Base-by-base conservation (phyloP, 2,329 filamentous ascomycete genomes). In the Paraconiothyrium brasiliense region DNA sequence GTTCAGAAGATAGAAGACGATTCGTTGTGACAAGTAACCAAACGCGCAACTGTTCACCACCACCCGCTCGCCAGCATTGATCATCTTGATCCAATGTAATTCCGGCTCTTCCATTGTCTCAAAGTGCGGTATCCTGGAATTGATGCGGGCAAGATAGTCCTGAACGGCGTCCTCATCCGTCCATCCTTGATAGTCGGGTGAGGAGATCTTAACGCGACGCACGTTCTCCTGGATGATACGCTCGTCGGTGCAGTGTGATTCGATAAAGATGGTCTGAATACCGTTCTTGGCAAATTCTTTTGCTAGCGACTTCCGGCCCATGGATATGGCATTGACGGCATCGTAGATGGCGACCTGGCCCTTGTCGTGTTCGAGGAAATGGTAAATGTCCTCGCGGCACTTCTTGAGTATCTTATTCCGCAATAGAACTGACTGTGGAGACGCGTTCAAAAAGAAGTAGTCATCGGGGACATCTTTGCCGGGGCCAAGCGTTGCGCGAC, bases 11-110 rank as follows among this genome's bases (percentile, higher is more conserved):
- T 98, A 99, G 80, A 99, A 99, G 58, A 99, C 94, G 68, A 99
- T 99, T 63, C 95, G 89, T 77, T 99, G 94, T 0, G 94, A 97
- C 35, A 99, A 86, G 75, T 99, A 99, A 71, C 94, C 94, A 78
- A 99, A 98, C 74, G 91, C 94, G 76, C 95, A 92, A 69, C 98
- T 97, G 82, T 99, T 99, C 80, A 98, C 94, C 71, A 94, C 91
- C 74, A 99, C 91, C 68, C 93, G 89, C 74, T 94, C 89, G 48
- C 95, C 95, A 8, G 95, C 95, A 70, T 99, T 99, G 77, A 98
- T 97, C 94, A 99, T 97, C 83, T 97, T 97, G 82, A 99, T 94
- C 81, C 94, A 99, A 77, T 98, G 97, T 65, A 99, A 85, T 68
- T 98, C 94, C 34, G 86, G 85, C 78, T 99, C 95, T 71, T 94